A percentile compares a stretch with the other conserved stretches of the same genome.
Evolutionary conservation across 192 early-diverging fungal genomes (phyloP).

Genomic region (Polychytrium aggregatum): DNA sequence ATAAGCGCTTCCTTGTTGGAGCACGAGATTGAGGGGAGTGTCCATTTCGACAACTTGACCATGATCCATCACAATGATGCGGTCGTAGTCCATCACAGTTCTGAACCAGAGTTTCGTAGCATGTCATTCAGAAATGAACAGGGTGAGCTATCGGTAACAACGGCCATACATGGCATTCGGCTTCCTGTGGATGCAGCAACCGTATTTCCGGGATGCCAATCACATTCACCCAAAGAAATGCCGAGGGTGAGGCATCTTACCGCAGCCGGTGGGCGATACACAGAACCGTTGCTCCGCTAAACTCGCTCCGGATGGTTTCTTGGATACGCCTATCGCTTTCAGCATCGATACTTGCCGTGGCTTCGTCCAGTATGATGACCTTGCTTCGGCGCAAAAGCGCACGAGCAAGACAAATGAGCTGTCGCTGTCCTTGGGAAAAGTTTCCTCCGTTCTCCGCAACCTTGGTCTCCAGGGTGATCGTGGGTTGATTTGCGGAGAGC

Average conservation of each 20-base stretch:
- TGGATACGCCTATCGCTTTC: constrained; percentile 61
- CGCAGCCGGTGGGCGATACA: constrained; percentile 75
- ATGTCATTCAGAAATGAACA: too few species aligned
- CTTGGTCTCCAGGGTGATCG: constrained; percentile 11
- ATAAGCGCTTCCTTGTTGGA: too few species aligned
- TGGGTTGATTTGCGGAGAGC: not conserved
- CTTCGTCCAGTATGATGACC: constrained; percentile 76
- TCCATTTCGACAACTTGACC: constrained; percentile 41
- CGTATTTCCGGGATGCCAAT: too few species aligned
- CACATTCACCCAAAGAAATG: too few species aligned
- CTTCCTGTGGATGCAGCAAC: too few species aligned
- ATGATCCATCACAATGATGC: constrained; percentile 63
- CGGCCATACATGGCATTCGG: too few species aligned
- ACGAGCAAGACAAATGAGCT: constrained; percentile 50
- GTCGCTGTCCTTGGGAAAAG: constrained; percentile 64
- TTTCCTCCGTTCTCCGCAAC: constrained; percentile 51
- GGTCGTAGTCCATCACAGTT: constrained; percentile 62
- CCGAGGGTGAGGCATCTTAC: too few species aligned
- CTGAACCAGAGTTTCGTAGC: too few species aligned
- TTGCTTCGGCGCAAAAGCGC: constrained; percentile 50
- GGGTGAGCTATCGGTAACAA: too few species aligned
- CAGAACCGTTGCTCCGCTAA: constrained; percentile 62
- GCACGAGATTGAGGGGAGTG: too few species aligned
- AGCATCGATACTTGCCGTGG: constrained; percentile 67
- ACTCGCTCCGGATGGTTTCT: constrained; percentile 61